Evolutionary conservation across 306 rosid species (phyloP).

Genomic region (Dalbergia cochinchinensis): DNA sequence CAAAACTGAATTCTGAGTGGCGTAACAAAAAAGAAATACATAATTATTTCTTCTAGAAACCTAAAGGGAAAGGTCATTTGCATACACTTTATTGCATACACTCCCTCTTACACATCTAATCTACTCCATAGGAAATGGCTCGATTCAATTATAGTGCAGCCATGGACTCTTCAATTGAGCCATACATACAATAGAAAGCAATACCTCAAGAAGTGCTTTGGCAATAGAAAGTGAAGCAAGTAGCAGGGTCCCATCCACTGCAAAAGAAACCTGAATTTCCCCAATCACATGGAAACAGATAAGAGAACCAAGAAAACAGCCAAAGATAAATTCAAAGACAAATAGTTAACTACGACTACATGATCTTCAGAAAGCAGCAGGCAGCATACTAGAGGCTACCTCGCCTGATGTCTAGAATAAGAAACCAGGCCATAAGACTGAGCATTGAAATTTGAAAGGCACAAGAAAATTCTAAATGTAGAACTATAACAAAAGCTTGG

Average conservation of each 20-base stretch:
- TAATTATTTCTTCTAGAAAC: not conserved
- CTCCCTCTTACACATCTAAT: not conserved
- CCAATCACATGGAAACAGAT: slow-evolving; percentile 19
- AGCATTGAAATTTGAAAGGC: not conserved
- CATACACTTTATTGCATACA: not conserved
- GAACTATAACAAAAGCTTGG: not conserved
- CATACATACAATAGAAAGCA: slow-evolving; percentile 15
- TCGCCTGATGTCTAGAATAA: slow-evolving; percentile 27
- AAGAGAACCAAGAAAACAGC: slow-evolving; percentile 10
- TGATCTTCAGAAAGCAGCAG: slow-evolving; percentile 25
- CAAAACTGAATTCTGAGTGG: not conserved
- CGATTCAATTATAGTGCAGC: slow-evolving; percentile 15
- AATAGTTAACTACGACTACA: not conserved
- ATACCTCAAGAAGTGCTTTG: slow-evolving; percentile 87
- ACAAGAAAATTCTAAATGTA: slow-evolving; percentile 1
- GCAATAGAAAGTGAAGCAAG: slow-evolving; percentile 73
- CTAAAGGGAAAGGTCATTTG: not conserved
- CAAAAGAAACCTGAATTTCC: slow-evolving; percentile 75
- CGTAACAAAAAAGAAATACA: slow-evolving; percentile 1
- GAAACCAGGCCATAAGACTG: slow-evolving; percentile 28
- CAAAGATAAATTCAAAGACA: not conserved
- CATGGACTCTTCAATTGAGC: slow-evolving; percentile 17
- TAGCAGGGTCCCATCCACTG: slow-evolving; percentile 78
- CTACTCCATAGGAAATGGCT: slow-evolving; percentile 26
- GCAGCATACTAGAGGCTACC: not conserved